Evolutionary conservation across 495 filamentous ascomycete species (phyloP).

Genomic region (Podospora didyma): DNA sequence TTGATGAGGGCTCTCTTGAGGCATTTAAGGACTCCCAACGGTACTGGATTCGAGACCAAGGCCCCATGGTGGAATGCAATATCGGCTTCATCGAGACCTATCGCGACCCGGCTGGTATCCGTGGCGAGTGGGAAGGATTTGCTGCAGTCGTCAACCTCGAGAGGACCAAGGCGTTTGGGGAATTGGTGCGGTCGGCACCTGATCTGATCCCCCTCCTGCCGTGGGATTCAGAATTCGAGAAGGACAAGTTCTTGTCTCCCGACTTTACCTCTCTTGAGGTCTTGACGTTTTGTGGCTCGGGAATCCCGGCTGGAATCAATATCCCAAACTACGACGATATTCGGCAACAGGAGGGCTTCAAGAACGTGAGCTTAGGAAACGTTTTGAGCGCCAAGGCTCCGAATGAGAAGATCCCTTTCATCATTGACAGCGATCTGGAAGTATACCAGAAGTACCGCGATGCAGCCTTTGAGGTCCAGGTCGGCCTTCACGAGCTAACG

Average conservation of each 20-base stretch:
- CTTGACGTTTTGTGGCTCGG: slow-evolving; percentile 57
- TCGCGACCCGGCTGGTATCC: slow-evolving; percentile 84
- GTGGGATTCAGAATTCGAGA: slow-evolving; percentile 87
- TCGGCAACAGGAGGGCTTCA: slow-evolving; percentile 91
- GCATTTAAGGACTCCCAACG: slow-evolving; percentile 89
- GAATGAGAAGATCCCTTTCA: slow-evolving; percentile 86
- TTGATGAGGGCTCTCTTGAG: slow-evolving; percentile 76
- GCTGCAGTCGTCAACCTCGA: slow-evolving; percentile 75
- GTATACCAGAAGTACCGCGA: slow-evolving; percentile 79
- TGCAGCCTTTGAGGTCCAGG: slow-evolving; percentile 88
- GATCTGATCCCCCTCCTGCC: slow-evolving; percentile 82
- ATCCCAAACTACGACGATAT: slow-evolving; percentile 94
- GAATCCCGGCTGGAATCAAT: slow-evolving; percentile 76
- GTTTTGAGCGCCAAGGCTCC: slow-evolving; percentile 86
- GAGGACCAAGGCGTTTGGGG: slow-evolving; percentile 83
- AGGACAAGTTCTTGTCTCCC: slow-evolving; percentile 88
- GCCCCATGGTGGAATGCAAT: slow-evolving; percentile 84
- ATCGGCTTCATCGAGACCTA: slow-evolving; percentile 97
- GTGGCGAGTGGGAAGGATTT: slow-evolving; percentile 98
- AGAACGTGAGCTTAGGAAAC: slow-evolving; percentile 80
- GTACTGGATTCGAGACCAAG: slow-evolving; percentile 88
- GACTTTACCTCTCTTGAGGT: slow-evolving; percentile 91
- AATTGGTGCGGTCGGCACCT: slow-evolving; percentile 75
- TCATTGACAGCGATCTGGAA: slow-evolving; percentile 65
- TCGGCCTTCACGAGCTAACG: slow-evolving; percentile 91